Percentiles rank a stretch among this genome's conserved stretches.
These are phyloP conservation scores for Oxalis stricta DNA, from an alignment of 441 rosid species.

Conservation along the genomic window DNA sequence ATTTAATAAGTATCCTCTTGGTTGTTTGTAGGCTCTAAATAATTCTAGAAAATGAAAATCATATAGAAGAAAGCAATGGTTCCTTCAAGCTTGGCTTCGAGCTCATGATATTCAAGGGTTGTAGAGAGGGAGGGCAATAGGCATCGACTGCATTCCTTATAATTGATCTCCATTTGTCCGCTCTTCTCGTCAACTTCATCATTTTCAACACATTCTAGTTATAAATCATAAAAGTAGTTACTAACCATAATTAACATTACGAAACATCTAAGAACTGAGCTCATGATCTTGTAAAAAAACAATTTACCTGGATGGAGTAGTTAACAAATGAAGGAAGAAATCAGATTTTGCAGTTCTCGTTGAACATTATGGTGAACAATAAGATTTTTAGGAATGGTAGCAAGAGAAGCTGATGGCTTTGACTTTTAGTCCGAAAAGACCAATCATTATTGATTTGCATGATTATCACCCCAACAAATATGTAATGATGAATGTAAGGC, in stretches of 20 bases:
- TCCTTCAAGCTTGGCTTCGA: slow-evolving; percentile 25
- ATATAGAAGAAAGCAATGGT: slow-evolving; percentile 27
- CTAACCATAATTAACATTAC: not conserved
- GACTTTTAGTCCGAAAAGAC: slow-evolving; percentile 81
- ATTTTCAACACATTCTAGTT: slow-evolving; percentile 44
- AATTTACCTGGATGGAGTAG: slow-evolving; percentile 44
- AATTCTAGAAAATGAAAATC: too few relatives aligned
- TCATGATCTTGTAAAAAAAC: not conserved
- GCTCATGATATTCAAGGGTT: slow-evolving; percentile 14
- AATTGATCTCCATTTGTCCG: slow-evolving; percentile 31
- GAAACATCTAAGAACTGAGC: not conserved
- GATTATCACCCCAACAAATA: slow-evolving; percentile 47
- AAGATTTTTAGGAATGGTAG: slow-evolving; percentile 67
- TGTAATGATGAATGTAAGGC: slow-evolving; percentile 74
- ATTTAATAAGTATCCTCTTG: too few relatives aligned
- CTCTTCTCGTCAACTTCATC: slow-evolving; percentile 51
- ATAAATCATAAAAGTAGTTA: not conserved
- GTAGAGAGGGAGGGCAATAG: slow-evolving; percentile 42
- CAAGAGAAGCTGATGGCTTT: slow-evolving; percentile 70
- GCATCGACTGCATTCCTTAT: slow-evolving; percentile 30
- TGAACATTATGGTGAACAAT: slow-evolving; percentile 52
- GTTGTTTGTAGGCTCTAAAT: too few relatives aligned
- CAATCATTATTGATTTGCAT: slow-evolving; percentile 93
- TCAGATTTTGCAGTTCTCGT: slow-evolving; percentile 78
- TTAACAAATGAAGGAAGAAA: slow-evolving; percentile 66